Conservation (phyloP, 768 basidiomycete genomes). For the Termitomyces sp. region DNA sequence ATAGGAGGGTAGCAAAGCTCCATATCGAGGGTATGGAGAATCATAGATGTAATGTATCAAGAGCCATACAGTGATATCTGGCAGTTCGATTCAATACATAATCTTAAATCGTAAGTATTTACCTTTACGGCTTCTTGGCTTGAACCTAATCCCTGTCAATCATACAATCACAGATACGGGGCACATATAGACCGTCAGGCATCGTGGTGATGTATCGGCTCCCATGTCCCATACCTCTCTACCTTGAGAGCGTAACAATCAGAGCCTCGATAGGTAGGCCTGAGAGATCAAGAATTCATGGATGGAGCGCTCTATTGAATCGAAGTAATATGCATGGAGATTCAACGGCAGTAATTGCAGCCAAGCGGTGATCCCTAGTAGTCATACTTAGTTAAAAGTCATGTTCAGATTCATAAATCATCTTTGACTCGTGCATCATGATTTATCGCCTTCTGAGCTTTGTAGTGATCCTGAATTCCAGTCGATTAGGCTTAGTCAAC, state of each 20-base stretch:
- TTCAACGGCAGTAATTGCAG: background rate
- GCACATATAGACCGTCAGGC: background rate
- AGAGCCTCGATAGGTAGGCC: background rate
- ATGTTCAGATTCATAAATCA: background rate
- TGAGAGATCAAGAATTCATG: background rate
- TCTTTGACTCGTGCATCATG: no score
- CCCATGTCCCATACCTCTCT: background rate
- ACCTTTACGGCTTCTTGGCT: background rate
- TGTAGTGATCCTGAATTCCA: background rate
- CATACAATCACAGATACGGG: background rate
- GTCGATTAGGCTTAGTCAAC: background rate
- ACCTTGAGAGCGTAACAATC: background rate
- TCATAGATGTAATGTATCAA: background rate
- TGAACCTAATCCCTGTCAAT: background rate
- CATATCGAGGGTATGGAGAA: no score
- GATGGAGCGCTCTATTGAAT: background rate
- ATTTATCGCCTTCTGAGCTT: background rate
- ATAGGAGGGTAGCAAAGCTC: no score
- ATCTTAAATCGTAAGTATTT: background rate
- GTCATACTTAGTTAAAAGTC: background rate
- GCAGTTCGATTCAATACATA: background rate
- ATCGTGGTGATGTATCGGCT: background rate
- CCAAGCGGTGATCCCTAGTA: background rate
- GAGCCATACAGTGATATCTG: background rate
- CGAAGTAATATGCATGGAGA: background rate